Evolutionary conservation across 148 eudicot species (phyloP).

Genomic region (Amaranthus cruentus): DNA sequence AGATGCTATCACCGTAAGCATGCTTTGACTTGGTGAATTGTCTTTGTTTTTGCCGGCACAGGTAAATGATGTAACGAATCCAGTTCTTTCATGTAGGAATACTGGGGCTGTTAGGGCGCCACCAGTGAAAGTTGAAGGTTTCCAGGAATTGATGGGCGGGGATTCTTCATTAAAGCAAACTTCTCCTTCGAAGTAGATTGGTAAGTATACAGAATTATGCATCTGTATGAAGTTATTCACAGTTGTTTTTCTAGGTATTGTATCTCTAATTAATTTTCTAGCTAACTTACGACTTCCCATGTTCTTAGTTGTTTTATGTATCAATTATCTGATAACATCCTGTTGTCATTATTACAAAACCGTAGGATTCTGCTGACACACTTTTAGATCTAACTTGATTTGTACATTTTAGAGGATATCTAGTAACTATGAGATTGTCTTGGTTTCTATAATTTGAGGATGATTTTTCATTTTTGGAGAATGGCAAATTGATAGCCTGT

Average conservation of each 20-base stretch:
- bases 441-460: background rate
- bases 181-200: conserved; percentile 62
- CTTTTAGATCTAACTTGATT: background rate
- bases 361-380: background rate
- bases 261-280: conserved; percentile 4
- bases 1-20: conserved; percentile 67
- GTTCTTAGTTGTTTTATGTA: background rate
- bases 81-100: conserved; percentile 48
- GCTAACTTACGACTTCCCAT: background rate
- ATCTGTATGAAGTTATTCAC: background rate
- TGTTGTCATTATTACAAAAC: background rate
- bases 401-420: background rate
- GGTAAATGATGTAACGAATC: background rate
- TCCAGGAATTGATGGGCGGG: conserved; percentile 94
- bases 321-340: background rate
- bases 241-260: background rate
- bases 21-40: background rate
- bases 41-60: background rate
- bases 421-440: background rate
- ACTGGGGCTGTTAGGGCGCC: conserved; percentile 76
- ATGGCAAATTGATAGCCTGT: background rate
- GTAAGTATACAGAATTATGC: conserved; percentile 8
- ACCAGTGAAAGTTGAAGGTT: conserved; percentile 96
- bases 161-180: conserved; percentile 81
- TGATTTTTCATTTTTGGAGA: background rate